Evolutionary conservation across 2,329 filamentous ascomycete species (phyloP), one percentile per base, ranked within the genome.

Genomic region (Colletotrichum sojae): DNA sequence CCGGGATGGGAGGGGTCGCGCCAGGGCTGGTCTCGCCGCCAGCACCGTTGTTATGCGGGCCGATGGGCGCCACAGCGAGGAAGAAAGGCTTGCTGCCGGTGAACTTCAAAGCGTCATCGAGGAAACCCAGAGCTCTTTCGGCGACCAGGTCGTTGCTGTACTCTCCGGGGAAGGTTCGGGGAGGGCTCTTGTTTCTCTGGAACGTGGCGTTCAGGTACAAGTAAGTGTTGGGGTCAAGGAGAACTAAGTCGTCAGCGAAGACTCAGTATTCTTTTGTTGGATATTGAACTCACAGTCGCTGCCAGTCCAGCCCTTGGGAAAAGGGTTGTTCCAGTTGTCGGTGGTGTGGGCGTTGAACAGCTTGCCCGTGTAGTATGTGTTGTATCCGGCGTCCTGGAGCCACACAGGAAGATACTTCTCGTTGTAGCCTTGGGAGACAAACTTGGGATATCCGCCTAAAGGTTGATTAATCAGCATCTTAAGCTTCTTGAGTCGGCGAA

Each of bases 311-410:
- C 90, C 90, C 1, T 82, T 83, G 0, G 86, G 83, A 49, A 80
- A 83, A 0, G 90, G 86, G 4, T 82, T 80, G 74, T 91, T 80
- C 75, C 92, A 93, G 67, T 91, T 93, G 0, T 83, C 74, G 2
- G 87, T 81, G 0, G 82, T 87, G 59, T 92, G 90, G 0, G 85
- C 83, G 72, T 94, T 94, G 79, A 91, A 91, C 5, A 93, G 81
- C 75, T 94, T 94, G n/a, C 90, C 92, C 0, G 88, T 88, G 73
- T 93, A 94, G 74, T 92, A 93, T 0, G 91, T 93, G 71, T 88
- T 87, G 75, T 93, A 93, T 0, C 90, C 91, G 0, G 86, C 88
- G 4, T 86, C 77, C 72, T 92, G 89, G n/a, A 94, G 78, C 91
- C 91, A 94, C 0, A 93, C 76, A 0, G 91, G 91, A 0, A 94